These are phyloP conservation scores for Kingdonia uniflora DNA, from an alignment of 164 flowering plant genomes.

Conservation along the genomic window DNA sequence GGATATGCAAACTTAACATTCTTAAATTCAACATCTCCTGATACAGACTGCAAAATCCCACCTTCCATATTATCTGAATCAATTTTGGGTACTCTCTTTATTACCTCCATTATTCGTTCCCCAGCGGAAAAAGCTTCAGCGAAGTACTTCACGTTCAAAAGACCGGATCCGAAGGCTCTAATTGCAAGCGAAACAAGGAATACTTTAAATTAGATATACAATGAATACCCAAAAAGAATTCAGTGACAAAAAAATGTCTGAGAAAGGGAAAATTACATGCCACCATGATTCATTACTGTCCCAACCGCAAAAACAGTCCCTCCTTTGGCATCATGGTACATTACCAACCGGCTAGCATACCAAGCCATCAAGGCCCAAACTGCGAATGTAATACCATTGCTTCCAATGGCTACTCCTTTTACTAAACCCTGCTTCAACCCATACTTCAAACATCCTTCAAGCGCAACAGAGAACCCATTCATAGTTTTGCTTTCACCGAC, in stretches of 20 bases:
- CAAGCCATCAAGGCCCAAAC: slow-evolving; percentile 3
- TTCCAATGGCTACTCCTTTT: slow-evolving; percentile 5
- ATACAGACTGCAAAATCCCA: not conserved
- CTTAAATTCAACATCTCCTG: slow-evolving; percentile 1
- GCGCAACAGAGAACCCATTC: not conserved
- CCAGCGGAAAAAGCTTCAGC: slow-evolving; percentile 1
- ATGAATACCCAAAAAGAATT: not conserved
- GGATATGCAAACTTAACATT: not conserved
- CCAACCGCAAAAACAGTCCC: slow-evolving; percentile 3
- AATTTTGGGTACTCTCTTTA: not conserved
- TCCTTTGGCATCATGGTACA: slow-evolving; percentile 1
- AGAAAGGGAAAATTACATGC: not conserved
- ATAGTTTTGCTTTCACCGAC: not conserved
- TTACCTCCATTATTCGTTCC: slow-evolving; percentile 3
- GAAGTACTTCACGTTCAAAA: not conserved
- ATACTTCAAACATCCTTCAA: not conserved
- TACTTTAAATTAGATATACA: not conserved
- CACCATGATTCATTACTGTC: not conserved
- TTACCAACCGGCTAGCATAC: slow-evolving; percentile 3
- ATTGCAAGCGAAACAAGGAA: not conserved
- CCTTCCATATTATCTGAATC: slow-evolving; percentile 2
- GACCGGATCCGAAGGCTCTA: too few species aligned
- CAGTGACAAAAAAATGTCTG: not conserved
- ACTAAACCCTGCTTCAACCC: slow-evolving; percentile 2
- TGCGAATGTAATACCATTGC: slow-evolving; percentile 2